A percentile compares a stretch with the other conserved stretches of the same genome.
Evolutionary conservation across 1,284 basidiomycete species (phyloP).

Genomic region (Puccinia horiana): DNA sequence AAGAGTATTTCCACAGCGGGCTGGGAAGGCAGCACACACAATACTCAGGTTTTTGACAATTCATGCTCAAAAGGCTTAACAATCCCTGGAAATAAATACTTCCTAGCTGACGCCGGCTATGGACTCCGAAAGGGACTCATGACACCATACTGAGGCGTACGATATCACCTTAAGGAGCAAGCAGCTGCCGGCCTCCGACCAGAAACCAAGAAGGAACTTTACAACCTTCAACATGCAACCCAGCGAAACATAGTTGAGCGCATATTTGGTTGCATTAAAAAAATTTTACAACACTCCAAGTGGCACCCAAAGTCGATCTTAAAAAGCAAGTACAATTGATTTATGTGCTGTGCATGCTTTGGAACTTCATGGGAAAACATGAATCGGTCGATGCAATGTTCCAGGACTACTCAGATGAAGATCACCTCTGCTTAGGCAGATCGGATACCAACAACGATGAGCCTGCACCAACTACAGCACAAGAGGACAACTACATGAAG

Average conservation of each 20-base stretch:
- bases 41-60: slow-evolving; percentile 56
- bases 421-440: not conserved
- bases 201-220: slow-evolving; percentile 3
- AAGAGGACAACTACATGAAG: not conserved
- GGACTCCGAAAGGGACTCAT: slow-evolving; percentile 55
- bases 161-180: slow-evolving; percentile 58
- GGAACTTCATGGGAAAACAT: not conserved
- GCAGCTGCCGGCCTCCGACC: not conserved
- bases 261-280: slow-evolving; percentile 3
- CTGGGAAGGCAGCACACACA: slow-evolving; percentile 61
- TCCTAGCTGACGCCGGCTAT: slow-evolving; percentile 12
- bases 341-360: not conserved
- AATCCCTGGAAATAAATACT: not conserved
- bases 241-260: not conserved
- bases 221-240: slow-evolving; percentile 9
- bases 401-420: not conserved
- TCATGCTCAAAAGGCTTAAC: not conserved
- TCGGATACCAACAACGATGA: not conserved
- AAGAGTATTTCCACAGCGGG: too few species aligned
- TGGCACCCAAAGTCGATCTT: not conserved
- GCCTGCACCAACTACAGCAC: not conserved
- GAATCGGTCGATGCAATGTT: not conserved
- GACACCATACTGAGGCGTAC: slow-evolving; percentile 57
- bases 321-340: not conserved
- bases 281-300: not conserved